Evolutionary conservation across 768 basidiomycete genomes (phyloP).

Genomic region (Pleurotus cornucopiae): DNA sequence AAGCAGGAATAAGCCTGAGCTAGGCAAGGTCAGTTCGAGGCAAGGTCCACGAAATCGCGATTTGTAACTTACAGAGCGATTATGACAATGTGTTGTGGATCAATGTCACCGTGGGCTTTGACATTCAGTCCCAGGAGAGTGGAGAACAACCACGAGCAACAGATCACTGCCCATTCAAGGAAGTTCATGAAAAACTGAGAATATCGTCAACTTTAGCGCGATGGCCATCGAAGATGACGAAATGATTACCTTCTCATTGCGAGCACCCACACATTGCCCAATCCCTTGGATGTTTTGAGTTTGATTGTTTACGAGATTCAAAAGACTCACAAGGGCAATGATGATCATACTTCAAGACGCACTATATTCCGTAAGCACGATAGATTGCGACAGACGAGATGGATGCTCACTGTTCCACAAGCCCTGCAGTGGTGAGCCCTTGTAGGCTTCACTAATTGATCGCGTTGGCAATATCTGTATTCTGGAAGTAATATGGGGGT

Average conservation of each 20-base stretch:
- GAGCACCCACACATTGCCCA: constrained; percentile 90
- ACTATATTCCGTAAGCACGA: constrained; percentile 36
- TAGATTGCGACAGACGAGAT: neutral
- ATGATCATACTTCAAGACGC: constrained; percentile 81
- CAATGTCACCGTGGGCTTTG: constrained; percentile 31
- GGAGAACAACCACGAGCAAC: constrained; percentile 58
- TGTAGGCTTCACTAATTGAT: constrained; percentile 67
- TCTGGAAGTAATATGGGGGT: constrained; percentile 51
- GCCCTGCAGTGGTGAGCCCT: constrained; percentile 76
- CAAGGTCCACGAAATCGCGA: neutral
- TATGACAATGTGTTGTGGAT: constrained; percentile 68
- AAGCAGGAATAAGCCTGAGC: constrained; percentile 65
- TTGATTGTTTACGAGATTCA: neutral
- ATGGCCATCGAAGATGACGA: neutral
- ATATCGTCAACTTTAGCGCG: neutral
- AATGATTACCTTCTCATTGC: constrained; percentile 72
- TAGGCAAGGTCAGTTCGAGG: constrained; percentile 21
- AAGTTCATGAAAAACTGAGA: constrained; percentile 83
- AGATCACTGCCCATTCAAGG: constrained; percentile 55
- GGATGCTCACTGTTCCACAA: constrained; percentile 70
- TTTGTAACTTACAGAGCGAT: constrained; percentile 63
- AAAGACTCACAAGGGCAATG: constrained; percentile 76
- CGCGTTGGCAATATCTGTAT: constrained; percentile 61
- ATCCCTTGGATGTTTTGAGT: constrained; percentile 57
- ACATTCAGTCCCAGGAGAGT: constrained; percentile 56